Base-by-base conservation (phyloP, 2,329 filamentous ascomycete species). In the Monosporascus sp. region DNA sequence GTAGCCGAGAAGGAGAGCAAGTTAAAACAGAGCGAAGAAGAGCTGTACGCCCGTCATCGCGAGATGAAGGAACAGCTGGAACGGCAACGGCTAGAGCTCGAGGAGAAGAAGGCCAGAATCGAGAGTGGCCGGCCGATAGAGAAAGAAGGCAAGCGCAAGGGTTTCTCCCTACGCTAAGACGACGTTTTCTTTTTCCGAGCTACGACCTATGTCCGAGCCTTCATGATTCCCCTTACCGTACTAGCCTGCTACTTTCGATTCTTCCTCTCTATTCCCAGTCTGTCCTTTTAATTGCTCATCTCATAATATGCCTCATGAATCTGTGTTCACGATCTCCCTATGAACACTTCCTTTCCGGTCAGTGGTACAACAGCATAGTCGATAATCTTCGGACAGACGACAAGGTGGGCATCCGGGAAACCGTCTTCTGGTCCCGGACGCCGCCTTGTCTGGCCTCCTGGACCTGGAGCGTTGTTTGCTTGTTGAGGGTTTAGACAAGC, bases 61-160 rank as follows among this genome's bases (percentile, higher is more conserved):
- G 94, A 99, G 80, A 99, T 99, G 94, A 99, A 97, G 83, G 94
- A 99, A 71, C 93, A 97, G 74, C 84, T 99, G 66, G 94, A 99
- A 69, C 86, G 92, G 70, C 93, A 97, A 80, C 87, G 92, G 72
- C 75, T 84, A 72, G 94, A 99, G 74, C 84, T 99, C 69, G 94
- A 99, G 73, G 94, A 99, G 78, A 99, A 97, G 89, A 99, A 99
- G 81, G 74, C 83, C 61, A 87, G 94, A 67, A 81, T 99, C 77
- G 94, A 99, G 76, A 96, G 88, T 71, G 94, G 94, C 68, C 84
- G 94, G 72, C 94, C 94, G 60, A 77, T 97, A 77, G 94, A 97
- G 79, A 92, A 97, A 79, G 93, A 97, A 81, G 87, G 87, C 77
- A 96, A 96, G 88, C 89, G 91, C 78, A 97, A 97, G 89, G 93